Percentiles rank a stretch among this genome's conserved stretches.
These are phyloP conservation scores for Sphaceloma murrayae DNA, from an alignment of 2,329 filamentous ascomycete genomes.

Conservation along the genomic window DNA sequence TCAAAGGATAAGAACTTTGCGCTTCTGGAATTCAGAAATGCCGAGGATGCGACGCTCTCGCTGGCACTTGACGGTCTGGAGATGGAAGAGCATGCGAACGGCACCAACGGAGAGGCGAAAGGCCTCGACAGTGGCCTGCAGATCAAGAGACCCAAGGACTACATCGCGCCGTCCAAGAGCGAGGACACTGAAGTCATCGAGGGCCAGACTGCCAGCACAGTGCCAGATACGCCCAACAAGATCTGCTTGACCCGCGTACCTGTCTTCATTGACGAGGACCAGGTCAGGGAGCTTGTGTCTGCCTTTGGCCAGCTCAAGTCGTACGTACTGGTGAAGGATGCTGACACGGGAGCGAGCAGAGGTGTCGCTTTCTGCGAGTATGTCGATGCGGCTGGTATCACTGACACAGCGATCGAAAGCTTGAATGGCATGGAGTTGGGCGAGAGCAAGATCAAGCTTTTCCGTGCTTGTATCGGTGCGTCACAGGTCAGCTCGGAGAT, in stretches of 20 bases:
- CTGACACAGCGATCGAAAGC: constrained; percentile 78
- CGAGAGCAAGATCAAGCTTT: constrained; percentile 74
- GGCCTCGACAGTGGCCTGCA: constrained; percentile 52
- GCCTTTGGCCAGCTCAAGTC: constrained; percentile 90
- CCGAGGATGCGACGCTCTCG: constrained; percentile 82
- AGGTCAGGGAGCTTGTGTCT: constrained; percentile 79
- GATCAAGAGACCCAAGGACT: constrained; percentile 87
- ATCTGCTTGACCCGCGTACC: constrained; percentile 88
- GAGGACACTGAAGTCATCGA: constrained; percentile 66
- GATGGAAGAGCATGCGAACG: constrained; percentile 62
- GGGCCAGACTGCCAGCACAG: constrained; percentile 66
- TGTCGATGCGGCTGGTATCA: constrained; percentile 58
- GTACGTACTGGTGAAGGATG: constrained; percentile 83
- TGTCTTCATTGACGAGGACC: constrained; percentile 76
- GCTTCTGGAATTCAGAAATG: constrained; percentile 79
- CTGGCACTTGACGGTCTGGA: constrained; percentile 80
- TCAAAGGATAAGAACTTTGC: constrained; percentile 72
- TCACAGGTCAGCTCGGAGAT: constrained; percentile 94
- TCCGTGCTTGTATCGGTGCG: constrained; percentile 81
- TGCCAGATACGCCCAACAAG: constrained; percentile 91
- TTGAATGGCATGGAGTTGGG: constrained; percentile 90
- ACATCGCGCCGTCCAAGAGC: constrained; percentile 75
- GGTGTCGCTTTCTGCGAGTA: constrained; percentile 98
- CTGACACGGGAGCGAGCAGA: constrained; percentile 65
- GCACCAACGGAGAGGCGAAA: constrained; percentile 43